Base-by-base conservation (phyloP, 805 yeast species). In the Tetrapisispora arboricola region DNA sequence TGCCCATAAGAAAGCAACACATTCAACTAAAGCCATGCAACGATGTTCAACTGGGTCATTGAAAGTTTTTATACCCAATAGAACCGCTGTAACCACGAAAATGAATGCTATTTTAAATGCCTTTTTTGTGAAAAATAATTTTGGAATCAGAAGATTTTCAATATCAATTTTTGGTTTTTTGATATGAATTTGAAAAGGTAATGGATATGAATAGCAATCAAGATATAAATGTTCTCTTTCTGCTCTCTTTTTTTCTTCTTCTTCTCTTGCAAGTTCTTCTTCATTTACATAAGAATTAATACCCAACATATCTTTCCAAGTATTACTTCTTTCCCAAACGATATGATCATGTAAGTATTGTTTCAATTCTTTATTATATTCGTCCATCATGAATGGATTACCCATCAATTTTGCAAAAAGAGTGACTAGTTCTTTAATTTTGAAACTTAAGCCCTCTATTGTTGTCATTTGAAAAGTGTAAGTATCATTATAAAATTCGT, bases 241-340 rank as follows among this genome's bases (percentile, higher is more conserved):
- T 15, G 56, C 58, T 17, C 57, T 46, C n/a, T 42, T 39, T 20
- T 37, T 38, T 15, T 43, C 44, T 24, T 34, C 37, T 22, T 25
- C 37, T 24, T 34, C 37, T 24, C 37, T 34, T 8, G 27, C 32
- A 3, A 35, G 38, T 26, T 43, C 47, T 16, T 42, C 32, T 13
- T 49, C 49, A 32, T 22, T 20, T 18, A 25, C 24, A 16, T 41
- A 30, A 8, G 44, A 41, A 55, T 85, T 94, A 53, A 88, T 64
- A 6, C 92, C 90, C 48, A 88, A 74, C 80, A 90, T 79, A 58
- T 88, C 96, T 53, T 92, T 78, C 97, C 97, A 88, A 16, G 87
- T 95, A 0, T 95, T 88, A 57, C 84, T 84, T 62, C 97, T 75
- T 63, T 88, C 96, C 94, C 95, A 90, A 16, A 88, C 95, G 36